A percentile compares a stretch with the other conserved stretches of the same genome.
Evolutionary conservation across 352 stramenopile species (phyloP).

Genomic region (Poterioochromonas sp.): DNA sequence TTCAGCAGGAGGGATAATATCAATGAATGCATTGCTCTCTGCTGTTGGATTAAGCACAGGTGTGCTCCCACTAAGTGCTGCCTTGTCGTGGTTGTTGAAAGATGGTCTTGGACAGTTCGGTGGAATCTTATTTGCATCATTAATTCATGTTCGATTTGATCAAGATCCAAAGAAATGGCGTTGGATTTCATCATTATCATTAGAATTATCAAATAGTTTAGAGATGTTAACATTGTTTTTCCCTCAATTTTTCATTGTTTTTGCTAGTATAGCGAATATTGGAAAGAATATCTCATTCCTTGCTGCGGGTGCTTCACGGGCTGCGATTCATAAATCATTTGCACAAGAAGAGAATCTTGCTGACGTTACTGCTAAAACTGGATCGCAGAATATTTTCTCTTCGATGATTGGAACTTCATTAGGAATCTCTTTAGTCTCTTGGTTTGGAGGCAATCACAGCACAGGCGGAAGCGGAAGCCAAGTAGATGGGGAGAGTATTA

Average conservation of each 20-base stretch:
- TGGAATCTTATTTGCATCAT: conserved; percentile 77
- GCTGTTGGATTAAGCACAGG: conserved; percentile 77
- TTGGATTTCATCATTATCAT: conserved; percentile 68
- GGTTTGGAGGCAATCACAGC: neutral
- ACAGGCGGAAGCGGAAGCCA: no score
- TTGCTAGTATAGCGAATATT: conserved; percentile 70
- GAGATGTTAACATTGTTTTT: conserved; percentile 74
- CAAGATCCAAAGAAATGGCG: conserved; percentile 84
- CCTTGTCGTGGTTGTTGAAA: conserved; percentile 92
- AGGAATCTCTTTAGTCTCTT: conserved; percentile 30
- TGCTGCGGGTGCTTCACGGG: conserved; percentile 77
- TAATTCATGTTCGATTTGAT: conserved; percentile 85
- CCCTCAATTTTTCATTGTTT: conserved; percentile 68
- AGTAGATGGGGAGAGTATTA: no score
- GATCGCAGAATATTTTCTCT: conserved; percentile 82
- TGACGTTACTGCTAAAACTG: conserved; percentile 89
- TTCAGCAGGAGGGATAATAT: conserved; percentile 72
- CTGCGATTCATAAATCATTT: conserved; percentile 85
- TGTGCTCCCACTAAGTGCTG: conserved; percentile 68
- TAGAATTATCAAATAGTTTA: conserved; percentile 78
- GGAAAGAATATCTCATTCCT: conserved; percentile 94
- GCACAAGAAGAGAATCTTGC: conserved; percentile 75
- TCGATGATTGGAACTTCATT: conserved; percentile 60
- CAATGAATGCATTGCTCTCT: conserved; percentile 83
- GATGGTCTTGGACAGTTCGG: conserved; percentile 90